Evolutionary conservation across 1,139 yeast genomes (phyloP).

Genomic region (Wickerhamomyces sp.): DNA sequence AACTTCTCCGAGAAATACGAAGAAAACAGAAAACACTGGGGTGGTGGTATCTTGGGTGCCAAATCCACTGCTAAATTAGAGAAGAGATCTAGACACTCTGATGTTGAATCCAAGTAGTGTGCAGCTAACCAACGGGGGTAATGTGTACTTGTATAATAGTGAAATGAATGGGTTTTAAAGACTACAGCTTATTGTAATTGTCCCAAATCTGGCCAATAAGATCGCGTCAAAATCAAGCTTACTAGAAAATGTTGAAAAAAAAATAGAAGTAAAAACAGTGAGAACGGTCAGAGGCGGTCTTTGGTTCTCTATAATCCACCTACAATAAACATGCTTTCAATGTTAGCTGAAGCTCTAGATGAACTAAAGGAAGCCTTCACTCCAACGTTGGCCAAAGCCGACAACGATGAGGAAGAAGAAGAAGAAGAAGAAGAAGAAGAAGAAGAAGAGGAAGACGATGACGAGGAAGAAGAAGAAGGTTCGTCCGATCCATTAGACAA

Average conservation of each 20-base stretch:
- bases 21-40: slow-evolving; percentile 97
- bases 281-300: neutral
- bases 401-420: slow-evolving; percentile 31
- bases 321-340: slow-evolving; percentile 46
- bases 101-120: slow-evolving; percentile 9
- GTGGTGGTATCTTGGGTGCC: slow-evolving; percentile 97
- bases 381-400: slow-evolving; percentile 85
- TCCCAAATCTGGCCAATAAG: slow-evolving; percentile 12
- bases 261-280: slow-evolving; percentile 1
- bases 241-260: slow-evolving; percentile 7
- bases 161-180: neutral
- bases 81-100: slow-evolving; percentile 43
- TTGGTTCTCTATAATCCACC: too few relatives aligned
- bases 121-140: neutral
- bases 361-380: slow-evolving; percentile 78
- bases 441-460: slow-evolving; percentile 61
- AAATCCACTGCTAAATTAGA: slow-evolving; percentile 77
- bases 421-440: slow-evolving; percentile 49
- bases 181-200: neutral
- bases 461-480: slow-evolving; percentile 69
- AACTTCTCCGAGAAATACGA: slow-evolving; percentile 92
- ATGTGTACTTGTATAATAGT: neutral
- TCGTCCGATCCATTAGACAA: slow-evolving; percentile 55
- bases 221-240: slow-evolving; percentile 7
- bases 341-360: slow-evolving; percentile 47